These are phyloP conservation scores for Puya raimondii DNA, from an alignment of 176 grass and related monocot species.

Conservation along the genomic window DNA sequence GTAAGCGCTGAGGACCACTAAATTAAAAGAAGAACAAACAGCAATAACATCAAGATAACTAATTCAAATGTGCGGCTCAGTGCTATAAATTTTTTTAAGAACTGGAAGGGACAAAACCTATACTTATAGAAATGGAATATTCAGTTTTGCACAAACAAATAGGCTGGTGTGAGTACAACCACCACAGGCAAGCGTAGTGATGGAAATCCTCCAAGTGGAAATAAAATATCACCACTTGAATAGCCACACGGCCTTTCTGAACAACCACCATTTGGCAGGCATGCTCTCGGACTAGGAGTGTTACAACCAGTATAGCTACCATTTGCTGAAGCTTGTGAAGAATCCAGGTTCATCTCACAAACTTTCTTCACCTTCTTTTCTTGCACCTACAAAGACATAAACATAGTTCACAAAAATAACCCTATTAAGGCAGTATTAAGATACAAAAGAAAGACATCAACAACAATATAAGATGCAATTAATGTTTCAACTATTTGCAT, in stretches of 20 bases:
- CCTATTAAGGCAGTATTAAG: background rate
- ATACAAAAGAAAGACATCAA: background rate
- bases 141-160: constrained; percentile 8
- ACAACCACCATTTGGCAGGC: constrained; percentile 46
- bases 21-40: background rate
- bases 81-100: background rate
- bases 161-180: constrained; percentile 48
- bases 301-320: constrained; percentile 33
- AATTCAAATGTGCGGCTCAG: constrained; percentile 12
- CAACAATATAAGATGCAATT: background rate
- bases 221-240: constrained; percentile 16
- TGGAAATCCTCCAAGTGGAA: constrained; percentile 28
- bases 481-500: background rate
- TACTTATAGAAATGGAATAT: background rate
- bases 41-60: constrained; percentile 5
- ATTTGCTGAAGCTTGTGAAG: constrained; percentile 53
- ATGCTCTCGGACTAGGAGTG: constrained; percentile 10
- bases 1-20: background rate
- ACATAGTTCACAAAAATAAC: background rate
- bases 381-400: constrained; percentile 54
- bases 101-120: background rate
- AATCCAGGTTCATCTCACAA: constrained; percentile 62
- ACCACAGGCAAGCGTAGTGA: constrained; percentile 84
- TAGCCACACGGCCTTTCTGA: constrained; percentile 8
- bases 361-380: constrained; percentile 97